Conservation (phyloP, 2,329 filamentous ascomycete species). For the Rugonectria rugulosa region DNA sequence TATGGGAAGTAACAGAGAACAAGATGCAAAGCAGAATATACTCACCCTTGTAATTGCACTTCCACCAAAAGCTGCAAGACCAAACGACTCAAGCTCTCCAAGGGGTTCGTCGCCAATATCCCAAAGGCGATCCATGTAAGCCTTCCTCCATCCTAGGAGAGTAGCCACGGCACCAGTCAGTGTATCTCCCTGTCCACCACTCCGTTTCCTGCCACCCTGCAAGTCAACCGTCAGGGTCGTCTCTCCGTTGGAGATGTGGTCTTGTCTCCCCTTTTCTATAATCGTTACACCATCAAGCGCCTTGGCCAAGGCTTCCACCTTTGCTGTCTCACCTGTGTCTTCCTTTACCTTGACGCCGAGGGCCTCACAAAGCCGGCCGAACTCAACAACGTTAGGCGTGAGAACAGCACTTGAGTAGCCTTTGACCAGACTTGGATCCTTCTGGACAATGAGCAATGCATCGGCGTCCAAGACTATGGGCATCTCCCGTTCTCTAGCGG, state of each 20-base stretch:
- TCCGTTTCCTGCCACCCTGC: slow-evolving; percentile 84
- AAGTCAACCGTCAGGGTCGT: slow-evolving; percentile 80
- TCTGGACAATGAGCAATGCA: slow-evolving; percentile 80
- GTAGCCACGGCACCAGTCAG: slow-evolving; percentile 90
- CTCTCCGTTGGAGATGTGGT: slow-evolving; percentile 83
- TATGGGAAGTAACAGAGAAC: neutral
- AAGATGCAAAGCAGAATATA: slow-evolving; percentile 30
- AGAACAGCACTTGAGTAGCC: slow-evolving; percentile 87
- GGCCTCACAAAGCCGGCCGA: slow-evolving; percentile 79
- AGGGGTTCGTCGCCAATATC: slow-evolving; percentile 57
- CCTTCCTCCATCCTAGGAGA: slow-evolving; percentile 85
- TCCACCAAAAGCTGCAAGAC: slow-evolving; percentile 85
- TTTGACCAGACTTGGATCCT: slow-evolving; percentile 75
- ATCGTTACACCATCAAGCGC: slow-evolving; percentile 89
- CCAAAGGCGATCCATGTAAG: slow-evolving; percentile 87
- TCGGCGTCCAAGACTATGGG: slow-evolving; percentile 94
- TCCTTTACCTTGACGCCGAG: slow-evolving; percentile 68
- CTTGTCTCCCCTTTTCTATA: slow-evolving; percentile 84
- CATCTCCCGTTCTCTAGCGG: slow-evolving; percentile 74
- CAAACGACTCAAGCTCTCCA: slow-evolving; percentile 67
- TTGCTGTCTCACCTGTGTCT: slow-evolving; percentile 48
- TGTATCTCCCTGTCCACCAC: slow-evolving; percentile 94
- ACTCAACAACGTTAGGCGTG: slow-evolving; percentile 96
- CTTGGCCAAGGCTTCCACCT: slow-evolving; percentile 72
- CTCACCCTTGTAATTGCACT: slow-evolving; percentile 83